Evolutionary conservation across 768 basidiomycete species (phyloP).

Genomic region (Boletus edulis): DNA sequence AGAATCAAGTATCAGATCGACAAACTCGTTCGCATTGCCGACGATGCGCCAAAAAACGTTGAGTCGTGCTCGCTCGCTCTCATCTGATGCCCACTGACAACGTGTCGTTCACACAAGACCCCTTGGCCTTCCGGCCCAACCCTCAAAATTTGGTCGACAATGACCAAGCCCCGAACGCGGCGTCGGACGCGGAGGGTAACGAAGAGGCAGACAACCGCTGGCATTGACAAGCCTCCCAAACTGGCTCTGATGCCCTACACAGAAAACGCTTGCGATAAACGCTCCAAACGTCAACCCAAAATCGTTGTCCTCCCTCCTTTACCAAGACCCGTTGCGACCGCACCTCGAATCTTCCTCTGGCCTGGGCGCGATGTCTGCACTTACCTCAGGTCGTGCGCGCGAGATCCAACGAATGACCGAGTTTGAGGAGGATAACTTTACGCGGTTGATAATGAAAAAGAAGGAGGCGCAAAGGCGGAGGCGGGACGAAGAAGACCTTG

Average conservation of each 20-base stretch:
- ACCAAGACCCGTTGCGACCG: constrained; percentile 58
- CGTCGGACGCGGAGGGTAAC: no score
- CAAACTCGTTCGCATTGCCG: constrained; percentile 86
- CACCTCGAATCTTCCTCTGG: constrained; percentile 72
- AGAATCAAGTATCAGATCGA: constrained; percentile 96
- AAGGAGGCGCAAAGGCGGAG: constrained; percentile 68
- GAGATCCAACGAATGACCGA: constrained; percentile 79
- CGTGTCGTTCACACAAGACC: no score
- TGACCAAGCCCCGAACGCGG: no score
- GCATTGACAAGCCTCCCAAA: no score
- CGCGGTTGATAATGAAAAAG: constrained; percentile 87
- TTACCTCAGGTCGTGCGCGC: constrained; percentile 63
- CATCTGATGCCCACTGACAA: no score
- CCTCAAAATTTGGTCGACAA: no score
- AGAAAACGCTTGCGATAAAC: no score
- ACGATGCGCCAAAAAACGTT: no score
- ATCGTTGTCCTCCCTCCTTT: constrained; percentile 53
- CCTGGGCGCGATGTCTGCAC: constrained; percentile 57
- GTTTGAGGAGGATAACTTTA: constrained; percentile 95
- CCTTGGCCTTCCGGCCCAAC: no score
- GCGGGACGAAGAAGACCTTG: constrained; percentile 84
- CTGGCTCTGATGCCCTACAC: no score
- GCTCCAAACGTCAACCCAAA: constrained; percentile 49
- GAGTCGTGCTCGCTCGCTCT: no score
- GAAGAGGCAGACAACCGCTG: no score